Conservation (phyloP, 805 yeast genomes). For the Candida stauntonica region DNA sequence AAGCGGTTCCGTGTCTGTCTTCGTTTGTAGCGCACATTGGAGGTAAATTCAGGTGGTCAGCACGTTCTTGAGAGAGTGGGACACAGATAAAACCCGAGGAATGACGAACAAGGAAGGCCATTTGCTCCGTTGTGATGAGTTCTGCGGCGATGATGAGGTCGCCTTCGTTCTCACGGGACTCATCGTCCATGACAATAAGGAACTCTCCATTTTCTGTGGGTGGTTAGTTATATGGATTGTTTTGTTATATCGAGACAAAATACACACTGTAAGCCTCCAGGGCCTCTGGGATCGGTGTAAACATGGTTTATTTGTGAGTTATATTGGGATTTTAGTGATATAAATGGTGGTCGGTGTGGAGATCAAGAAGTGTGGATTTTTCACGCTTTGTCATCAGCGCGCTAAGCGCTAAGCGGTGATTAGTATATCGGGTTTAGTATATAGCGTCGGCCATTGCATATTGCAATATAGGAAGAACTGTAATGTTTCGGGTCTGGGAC, state of each 20-base stretch:
- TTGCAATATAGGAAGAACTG: too few relatives aligned
- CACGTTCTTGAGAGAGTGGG: constrained; percentile 73
- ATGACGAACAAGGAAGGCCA: constrained; percentile 90
- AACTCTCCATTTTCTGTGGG: constrained; percentile 42
- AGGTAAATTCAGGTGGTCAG: constrained; percentile 77
- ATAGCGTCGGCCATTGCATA: too few relatives aligned
- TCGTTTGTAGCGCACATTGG: constrained; percentile 51
- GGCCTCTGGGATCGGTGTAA: constrained; percentile 63
- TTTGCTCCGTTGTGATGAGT: constrained; percentile 67
- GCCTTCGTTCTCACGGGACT: constrained; percentile 94
- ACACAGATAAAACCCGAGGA: constrained; percentile 92
- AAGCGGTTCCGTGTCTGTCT: constrained; percentile 96
- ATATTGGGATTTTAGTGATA: too few relatives aligned
- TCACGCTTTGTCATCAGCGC: too few relatives aligned
- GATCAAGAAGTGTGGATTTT: not conserved
- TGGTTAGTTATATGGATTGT: constrained; percentile 5
- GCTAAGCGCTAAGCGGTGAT: too few relatives aligned
- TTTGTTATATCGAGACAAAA: too few relatives aligned
- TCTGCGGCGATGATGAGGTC: constrained; percentile 94
- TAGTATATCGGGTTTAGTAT: too few relatives aligned
- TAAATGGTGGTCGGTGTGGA: too few relatives aligned
- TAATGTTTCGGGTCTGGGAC: too few relatives aligned
- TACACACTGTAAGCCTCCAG: constrained; percentile 62
- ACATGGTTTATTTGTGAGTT: constrained; percentile 25
- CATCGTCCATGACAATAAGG: constrained; percentile 95